These are phyloP conservation scores for Tuber borchii DNA, from an alignment of 495 filamentous ascomycete genomes.

Conservation along the genomic window DNA sequence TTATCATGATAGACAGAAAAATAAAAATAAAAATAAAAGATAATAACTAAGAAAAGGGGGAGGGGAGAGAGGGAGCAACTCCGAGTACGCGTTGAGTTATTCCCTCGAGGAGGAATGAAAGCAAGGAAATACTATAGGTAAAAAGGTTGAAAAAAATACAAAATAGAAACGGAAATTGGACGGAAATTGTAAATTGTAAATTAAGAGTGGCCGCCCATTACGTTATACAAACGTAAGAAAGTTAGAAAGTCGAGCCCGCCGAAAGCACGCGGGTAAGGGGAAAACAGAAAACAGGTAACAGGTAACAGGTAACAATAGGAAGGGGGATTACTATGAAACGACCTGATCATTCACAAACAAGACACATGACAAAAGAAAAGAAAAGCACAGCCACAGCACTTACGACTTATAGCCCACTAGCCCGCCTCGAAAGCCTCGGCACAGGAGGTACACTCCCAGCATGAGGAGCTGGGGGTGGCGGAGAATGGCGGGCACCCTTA, in stretches of 20 bases:
- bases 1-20: not conserved
- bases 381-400: not conserved
- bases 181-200: not conserved
- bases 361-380: not conserved
- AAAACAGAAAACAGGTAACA: not conserved
- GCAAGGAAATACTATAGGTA: not conserved
- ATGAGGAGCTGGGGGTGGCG: conserved; percentile 17
- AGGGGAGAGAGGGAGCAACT: not conserved
- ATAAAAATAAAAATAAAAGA: not conserved
- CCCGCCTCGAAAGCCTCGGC: conserved; percentile 15
- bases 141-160: not conserved
- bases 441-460: conserved; percentile 19
- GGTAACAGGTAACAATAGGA: not conserved
- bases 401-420: not conserved
- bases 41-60: not conserved
- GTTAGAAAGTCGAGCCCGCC: not conserved
- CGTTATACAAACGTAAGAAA: not conserved
- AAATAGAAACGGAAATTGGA: not conserved
- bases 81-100: not conserved
- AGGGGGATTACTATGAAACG: not conserved
- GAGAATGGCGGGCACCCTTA: not conserved
- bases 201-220: not conserved
- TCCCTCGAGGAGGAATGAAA: not conserved
- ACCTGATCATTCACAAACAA: not conserved
- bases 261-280: not conserved